Evolutionary conservation across 805 yeast genomes (phyloP).

Genomic region (Suhomyces kilbournensis): DNA sequence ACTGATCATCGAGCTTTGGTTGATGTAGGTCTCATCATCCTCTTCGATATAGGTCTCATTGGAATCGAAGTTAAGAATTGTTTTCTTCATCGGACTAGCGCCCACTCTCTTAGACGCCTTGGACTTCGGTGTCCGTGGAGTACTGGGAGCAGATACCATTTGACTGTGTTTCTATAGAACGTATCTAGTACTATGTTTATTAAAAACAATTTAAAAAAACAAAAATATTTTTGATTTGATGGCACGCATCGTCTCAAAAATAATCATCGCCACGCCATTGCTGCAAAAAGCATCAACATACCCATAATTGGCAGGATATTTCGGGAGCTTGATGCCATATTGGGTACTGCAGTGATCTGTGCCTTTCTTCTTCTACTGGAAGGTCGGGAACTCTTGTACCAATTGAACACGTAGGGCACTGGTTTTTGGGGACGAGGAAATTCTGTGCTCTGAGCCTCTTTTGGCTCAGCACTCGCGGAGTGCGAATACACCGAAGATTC

Average conservation of each 20-base stretch:
- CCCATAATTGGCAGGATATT: not conserved
- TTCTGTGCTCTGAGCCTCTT: not conserved
- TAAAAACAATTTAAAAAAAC: not conserved
- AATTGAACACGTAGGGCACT: not conserved
- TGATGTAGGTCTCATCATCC: slow-evolving; percentile 36
- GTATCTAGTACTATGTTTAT: not conserved
- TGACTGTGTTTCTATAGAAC: not conserved
- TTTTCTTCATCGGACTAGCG: slow-evolving; percentile 5
- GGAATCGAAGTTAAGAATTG: slow-evolving; percentile 18
- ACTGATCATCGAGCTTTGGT: slow-evolving; percentile 18
- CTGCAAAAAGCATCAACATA: not conserved
- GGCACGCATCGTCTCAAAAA: not conserved
- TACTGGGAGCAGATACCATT: slow-evolving; percentile 9
- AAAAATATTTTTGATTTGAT: not conserved
- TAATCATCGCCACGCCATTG: not conserved
- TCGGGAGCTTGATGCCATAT: not conserved
- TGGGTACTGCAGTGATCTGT: not conserved
- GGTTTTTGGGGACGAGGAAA: not conserved
- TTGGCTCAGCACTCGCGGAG: not conserved
- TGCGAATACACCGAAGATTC: not conserved
- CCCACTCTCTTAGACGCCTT: slow-evolving; percentile 5
- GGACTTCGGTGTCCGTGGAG: slow-evolving; percentile 12
- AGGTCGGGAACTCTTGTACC: not conserved
- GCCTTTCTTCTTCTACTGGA: not conserved
- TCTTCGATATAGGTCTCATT: slow-evolving; percentile 36